Evolutionary conservation across 169 alveolate species (phyloP), one percentile per base, ranked within the genome.

Genomic region (Plasmodium cynomolgi): DNA sequence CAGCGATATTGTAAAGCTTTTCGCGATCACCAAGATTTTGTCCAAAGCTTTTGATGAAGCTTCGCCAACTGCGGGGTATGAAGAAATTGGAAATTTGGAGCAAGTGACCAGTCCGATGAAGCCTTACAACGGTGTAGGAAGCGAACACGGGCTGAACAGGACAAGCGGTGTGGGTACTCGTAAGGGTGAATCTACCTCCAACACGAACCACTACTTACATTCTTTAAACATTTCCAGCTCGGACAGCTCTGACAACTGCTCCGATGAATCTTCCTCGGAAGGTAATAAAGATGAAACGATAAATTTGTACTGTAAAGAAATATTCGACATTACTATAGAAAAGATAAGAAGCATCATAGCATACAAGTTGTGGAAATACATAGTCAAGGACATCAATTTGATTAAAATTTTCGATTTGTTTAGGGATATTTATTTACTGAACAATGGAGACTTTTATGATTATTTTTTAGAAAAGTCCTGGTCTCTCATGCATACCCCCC

Each of bases 381-480:
- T 95, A 73, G 95, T 95, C 34, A 88, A 92, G 39, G 95, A 92
- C 72, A 72, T 83, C 1, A 90, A 96, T 84, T 80, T 96, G 71
- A 54, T 71, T 34, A 92, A 84, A 68, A 84, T 92, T 20, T 83
- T 96, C 50, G 84, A 80, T 23, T 56, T 93, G 29, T 94, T 95
- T 86, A 95, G 88, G 86, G 95, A 92, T 31, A 81, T 96, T 34
- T 96, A 96, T 93, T 58, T 96, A 58, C 62, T 96, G 71, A 93
- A 95, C 33, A 79, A 85, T 92, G 96, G 96, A 54, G 95, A 93
- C 68, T 47, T 95, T 62, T 95, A 83, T 73, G 94, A 92, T 50
- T 93, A 95, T 29, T 77, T 96, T 44, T 81, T 96, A 83, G 96
- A 95, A 58, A 81, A 92, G 29, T 58, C 96, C 23, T 96, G 97